Conservation (phyloP, 345 rosid genomes). For the Eucalyptus regnans region DNA sequence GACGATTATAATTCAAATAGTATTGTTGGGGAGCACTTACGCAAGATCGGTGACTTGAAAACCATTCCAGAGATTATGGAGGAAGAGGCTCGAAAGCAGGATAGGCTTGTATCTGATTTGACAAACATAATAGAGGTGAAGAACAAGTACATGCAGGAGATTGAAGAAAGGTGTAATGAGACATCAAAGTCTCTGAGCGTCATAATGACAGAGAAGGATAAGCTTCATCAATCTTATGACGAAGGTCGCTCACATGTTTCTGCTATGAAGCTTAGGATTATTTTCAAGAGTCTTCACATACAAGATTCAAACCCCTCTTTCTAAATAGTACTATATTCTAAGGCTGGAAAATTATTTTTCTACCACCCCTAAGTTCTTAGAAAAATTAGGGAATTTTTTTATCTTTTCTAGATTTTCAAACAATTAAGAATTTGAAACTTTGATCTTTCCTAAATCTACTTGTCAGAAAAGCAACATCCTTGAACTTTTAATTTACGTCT, state of each 20-base stretch:
- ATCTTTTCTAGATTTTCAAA: background rate
- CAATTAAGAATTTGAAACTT: background rate
- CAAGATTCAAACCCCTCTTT: background rate
- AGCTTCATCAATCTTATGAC: slow-evolving; percentile 59
- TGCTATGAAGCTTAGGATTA: background rate
- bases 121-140: slow-evolving; percentile 38
- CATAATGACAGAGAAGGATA: slow-evolving; percentile 65
- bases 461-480: background rate
- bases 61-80: slow-evolving; percentile 65
- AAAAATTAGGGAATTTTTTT: background rate
- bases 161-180: slow-evolving; percentile 37
- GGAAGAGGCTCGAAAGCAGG: slow-evolving; percentile 85
- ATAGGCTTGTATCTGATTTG: slow-evolving; percentile 50
- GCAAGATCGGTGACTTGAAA: slow-evolving; percentile 70
- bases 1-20: slow-evolving; percentile 59
- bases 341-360: background rate
- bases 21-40: slow-evolving; percentile 64
- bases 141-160: slow-evolving; percentile 38
- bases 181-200: slow-evolving; percentile 27
- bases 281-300: background rate
- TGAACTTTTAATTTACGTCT: background rate
- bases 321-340: background rate
- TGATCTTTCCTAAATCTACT: background rate
- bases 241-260: slow-evolving; percentile 39
- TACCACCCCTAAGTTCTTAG: background rate